These are phyloP conservation scores for Arthrinium phaeospermum DNA, from an alignment of 2,329 filamentous ascomycete genomes.

Conservation along the genomic window DNA sequence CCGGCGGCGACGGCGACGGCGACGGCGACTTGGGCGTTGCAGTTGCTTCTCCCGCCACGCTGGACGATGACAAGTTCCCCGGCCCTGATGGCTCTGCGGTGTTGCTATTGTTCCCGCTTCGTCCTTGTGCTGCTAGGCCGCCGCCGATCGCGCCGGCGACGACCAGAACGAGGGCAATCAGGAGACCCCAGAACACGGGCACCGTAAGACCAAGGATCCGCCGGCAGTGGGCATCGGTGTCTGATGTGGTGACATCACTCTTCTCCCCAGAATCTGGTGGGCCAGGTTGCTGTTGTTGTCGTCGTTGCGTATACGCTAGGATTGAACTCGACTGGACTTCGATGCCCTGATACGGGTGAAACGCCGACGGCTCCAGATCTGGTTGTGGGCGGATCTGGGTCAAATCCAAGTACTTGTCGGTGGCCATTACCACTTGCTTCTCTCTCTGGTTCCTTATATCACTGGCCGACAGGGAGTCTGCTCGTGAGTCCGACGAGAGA, in stretches of 20 bases:
- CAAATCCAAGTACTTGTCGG: neutral
- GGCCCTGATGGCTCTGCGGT: too few species aligned
- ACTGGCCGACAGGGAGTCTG: too few species aligned
- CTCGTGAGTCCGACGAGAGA: too few species aligned
- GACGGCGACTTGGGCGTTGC: neutral
- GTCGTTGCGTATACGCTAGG: too few species aligned
- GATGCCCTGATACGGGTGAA: neutral
- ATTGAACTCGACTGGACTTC: neutral
- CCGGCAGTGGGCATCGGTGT: neutral
- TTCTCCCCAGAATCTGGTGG: too few species aligned
- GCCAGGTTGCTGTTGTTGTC: neutral
- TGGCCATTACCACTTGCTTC: neutral
- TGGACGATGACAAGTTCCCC: too few species aligned
- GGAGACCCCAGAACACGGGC: constrained; percentile 32
- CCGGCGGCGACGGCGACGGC: neutral
- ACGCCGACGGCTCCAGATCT: neutral
- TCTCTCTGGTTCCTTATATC: too few species aligned
- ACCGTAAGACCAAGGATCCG: constrained; percentile 33
- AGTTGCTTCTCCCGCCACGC: neutral
- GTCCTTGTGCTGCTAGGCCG: neutral
- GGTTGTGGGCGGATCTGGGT: neutral
- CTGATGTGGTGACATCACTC: neutral
- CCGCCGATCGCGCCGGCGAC: constrained; percentile 30
- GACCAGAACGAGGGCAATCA: constrained; percentile 31
- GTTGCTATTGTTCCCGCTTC: neutral